These are phyloP conservation scores for Ruellia speciosa DNA, from an alignment of 305 asterid species.

Conservation along the genomic window DNA sequence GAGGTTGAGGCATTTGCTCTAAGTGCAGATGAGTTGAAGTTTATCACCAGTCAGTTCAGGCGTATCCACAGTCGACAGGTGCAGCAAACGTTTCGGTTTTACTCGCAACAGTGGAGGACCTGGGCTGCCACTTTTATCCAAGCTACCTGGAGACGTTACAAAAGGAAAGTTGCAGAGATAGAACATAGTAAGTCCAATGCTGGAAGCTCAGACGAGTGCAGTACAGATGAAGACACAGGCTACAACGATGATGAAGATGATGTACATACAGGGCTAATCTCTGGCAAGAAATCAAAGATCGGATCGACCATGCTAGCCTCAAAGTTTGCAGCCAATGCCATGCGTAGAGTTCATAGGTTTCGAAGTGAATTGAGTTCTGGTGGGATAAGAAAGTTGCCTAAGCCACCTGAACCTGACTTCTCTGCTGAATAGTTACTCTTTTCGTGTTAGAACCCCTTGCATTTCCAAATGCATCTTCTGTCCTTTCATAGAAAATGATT, in stretches of 20 bases:
- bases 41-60: conserved; percentile 78
- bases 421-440: conserved; percentile 16
- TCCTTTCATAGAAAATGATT: no score
- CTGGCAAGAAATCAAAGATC: conserved; percentile 26
- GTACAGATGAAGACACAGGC: conserved; percentile 10
- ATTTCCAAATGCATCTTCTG: no score
- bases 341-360: conserved; percentile 49
- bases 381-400: conserved; percentile 29
- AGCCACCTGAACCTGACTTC: conserved; percentile 63
- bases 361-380: conserved; percentile 30
- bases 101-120: conserved; percentile 96
- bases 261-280: conserved; percentile 26
- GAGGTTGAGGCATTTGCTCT: conserved; percentile 97
- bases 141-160: conserved; percentile 77
- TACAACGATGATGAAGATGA: conserved; percentile 24
- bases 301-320: conserved; percentile 62
- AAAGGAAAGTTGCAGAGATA: conserved; percentile 58
- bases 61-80: conserved; percentile 84
- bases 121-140: conserved; percentile 96
- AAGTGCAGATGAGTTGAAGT: conserved; percentile 80
- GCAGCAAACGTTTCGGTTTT: conserved; percentile 85
- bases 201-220: conserved; percentile 28
- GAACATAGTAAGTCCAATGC: conserved; percentile 38
- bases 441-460: background rate
- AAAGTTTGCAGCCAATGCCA: conserved; percentile 62